Conservation (phyloP, 768 basidiomycete species). For the Phanerochaete sordida region DNA sequence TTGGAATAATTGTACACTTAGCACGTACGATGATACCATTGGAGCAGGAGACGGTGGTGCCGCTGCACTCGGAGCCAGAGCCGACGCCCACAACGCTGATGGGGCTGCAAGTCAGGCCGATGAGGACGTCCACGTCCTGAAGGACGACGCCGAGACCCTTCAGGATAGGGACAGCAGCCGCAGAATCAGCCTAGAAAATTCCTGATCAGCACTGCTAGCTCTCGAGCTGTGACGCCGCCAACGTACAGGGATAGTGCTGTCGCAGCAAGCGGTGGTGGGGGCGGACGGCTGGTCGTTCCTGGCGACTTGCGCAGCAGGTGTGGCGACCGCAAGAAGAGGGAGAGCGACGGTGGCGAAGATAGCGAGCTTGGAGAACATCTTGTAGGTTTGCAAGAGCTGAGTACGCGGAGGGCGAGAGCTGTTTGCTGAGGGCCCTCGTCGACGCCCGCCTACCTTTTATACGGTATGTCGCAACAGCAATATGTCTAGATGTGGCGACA, state of each 20-base stretch:
- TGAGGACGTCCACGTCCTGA: neutral
- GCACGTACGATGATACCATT: neutral
- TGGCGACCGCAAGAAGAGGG: slow-evolving; percentile 14
- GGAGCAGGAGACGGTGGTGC: slow-evolving; percentile 1
- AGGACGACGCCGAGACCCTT: slow-evolving; percentile 9
- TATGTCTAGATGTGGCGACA: no score
- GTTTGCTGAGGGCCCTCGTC: neutral
- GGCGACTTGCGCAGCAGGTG: neutral
- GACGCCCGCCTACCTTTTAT: neutral
- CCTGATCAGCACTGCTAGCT: neutral
- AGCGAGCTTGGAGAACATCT: slow-evolving; percentile 9
- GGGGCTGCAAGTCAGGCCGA: neutral
- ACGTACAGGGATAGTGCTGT: neutral
- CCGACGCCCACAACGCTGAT: neutral
- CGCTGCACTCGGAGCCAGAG: neutral
- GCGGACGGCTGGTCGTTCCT: no score
- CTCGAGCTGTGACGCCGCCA: no score
- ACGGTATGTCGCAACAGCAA: neutral
- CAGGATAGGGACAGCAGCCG: neutral
- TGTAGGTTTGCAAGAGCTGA: neutral
- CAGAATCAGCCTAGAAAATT: neutral
- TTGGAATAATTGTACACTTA: no score
- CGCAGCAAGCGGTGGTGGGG: slow-evolving; percentile 2
- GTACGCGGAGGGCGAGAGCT: neutral
- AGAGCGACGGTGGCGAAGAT: slow-evolving; percentile 2